These are phyloP conservation scores for Dictyostelium firmibasis DNA, from an alignment of 78 protist species.

Conservation along the genomic window DNA sequence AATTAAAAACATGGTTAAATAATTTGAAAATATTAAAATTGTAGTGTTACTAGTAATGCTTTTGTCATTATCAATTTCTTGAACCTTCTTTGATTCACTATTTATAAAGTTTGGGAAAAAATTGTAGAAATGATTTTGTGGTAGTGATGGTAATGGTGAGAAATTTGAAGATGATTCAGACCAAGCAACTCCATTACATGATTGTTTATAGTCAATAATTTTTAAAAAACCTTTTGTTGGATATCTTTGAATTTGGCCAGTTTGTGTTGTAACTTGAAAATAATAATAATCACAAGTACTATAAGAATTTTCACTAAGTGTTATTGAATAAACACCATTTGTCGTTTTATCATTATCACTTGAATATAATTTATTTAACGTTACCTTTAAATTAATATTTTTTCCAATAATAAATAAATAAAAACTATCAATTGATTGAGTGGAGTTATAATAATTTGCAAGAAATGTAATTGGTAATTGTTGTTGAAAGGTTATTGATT, in stretches of 20 bases:
- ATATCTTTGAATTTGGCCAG: not conserved
- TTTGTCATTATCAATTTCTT: not conserved
- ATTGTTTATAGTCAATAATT: not conserved
- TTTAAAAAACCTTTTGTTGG: constrained; percentile 4
- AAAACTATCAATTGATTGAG: not conserved
- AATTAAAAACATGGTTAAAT: not conserved
- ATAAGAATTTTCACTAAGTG: not conserved
- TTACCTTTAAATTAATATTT: not conserved
- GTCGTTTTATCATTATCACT: not conserved
- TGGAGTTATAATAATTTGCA: not conserved
- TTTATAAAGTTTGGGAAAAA: not conserved
- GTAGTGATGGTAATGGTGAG: not conserved
- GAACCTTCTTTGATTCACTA: not conserved
- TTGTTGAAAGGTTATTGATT: not conserved
- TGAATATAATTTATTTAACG: not conserved
- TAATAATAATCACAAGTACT: not conserved
- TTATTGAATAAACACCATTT: not conserved
- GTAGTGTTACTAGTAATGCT: not conserved
- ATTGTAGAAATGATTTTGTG: not conserved
- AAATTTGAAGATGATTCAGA: not conserved
- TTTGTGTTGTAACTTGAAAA: not conserved
- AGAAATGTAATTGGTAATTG: not conserved
- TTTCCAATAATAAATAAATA: not conserved
- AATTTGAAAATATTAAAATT: not conserved
- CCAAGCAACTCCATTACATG: not conserved